Conservation (phyloP, 805 yeast genomes). For the Saccharomycopsis fodiens region DNA sequence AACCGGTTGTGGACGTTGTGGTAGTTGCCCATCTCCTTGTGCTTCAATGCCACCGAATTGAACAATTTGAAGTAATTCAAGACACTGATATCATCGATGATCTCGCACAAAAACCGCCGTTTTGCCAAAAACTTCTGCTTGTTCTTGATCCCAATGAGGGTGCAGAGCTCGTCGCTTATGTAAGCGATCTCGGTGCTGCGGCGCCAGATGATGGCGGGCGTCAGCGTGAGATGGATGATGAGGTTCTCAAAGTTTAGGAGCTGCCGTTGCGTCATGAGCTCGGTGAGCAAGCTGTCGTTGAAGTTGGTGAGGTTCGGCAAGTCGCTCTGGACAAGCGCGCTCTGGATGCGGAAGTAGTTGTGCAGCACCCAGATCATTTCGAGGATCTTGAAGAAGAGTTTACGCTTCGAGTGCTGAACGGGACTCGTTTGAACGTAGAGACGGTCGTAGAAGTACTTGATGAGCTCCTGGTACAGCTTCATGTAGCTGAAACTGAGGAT, state of each 20-base stretch:
- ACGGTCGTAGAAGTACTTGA: constrained; percentile 20
- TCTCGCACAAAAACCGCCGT: constrained; percentile 64
- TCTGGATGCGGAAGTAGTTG: constrained; percentile 19
- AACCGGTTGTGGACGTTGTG: constrained; percentile 28
- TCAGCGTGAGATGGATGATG: constrained; percentile 47
- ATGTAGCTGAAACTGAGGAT: constrained; percentile 17
- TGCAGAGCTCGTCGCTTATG: constrained; percentile 65
- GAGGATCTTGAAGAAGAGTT: constrained; percentile 19
- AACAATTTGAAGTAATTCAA: constrained; percentile 65
- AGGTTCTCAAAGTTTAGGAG: constrained; percentile 33
- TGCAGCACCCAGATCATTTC: constrained; percentile 20
- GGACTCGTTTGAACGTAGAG: constrained; percentile 12
- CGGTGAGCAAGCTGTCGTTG: constrained; percentile 24
- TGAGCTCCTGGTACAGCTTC: constrained; percentile 19
- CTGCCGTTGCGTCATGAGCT: constrained; percentile 27
- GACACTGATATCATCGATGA: constrained; percentile 75
- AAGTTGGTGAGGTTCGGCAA: constrained; percentile 14
- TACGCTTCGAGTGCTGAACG: constrained; percentile 3
- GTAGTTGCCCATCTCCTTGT: constrained; percentile 7
- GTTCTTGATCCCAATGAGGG: constrained; percentile 45
- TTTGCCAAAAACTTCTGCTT: constrained; percentile 14
- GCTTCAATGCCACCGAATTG: constrained; percentile 55
- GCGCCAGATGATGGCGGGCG: constrained; percentile 82
- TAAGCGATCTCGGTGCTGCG: constrained; percentile 81
- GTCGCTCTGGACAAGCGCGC: constrained; percentile 20